A percentile compares a stretch with the other conserved stretches of the same genome.
phyloP scores from a whole-genome alignment of 257 asterid genomes.

The Parsonsia alboflavescens region DNA sequence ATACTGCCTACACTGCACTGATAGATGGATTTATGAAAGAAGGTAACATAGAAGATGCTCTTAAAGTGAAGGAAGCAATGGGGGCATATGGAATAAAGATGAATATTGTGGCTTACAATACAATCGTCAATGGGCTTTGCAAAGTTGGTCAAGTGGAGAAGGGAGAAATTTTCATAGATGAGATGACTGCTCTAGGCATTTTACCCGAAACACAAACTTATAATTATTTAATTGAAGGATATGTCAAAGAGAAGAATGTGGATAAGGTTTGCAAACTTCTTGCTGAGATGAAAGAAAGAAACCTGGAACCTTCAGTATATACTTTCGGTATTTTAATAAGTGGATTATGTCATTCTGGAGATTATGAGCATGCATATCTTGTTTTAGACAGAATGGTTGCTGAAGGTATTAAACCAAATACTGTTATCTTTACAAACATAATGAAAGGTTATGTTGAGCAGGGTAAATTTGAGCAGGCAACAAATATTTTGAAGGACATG shows the following conservation, averaged over 20 bases:
- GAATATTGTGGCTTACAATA: conserved; percentile 56
- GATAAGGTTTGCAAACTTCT: conserved; percentile 55
- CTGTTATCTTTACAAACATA: conserved; percentile 44
- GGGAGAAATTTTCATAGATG: conserved; percentile 45
- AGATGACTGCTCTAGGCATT: conserved; percentile 58
- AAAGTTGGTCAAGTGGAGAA: conserved; percentile 53
- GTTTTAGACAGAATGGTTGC: conserved; percentile 49
- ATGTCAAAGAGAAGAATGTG: conserved; percentile 41
- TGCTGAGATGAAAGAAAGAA: conserved; percentile 61
- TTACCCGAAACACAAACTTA: conserved; percentile 60
- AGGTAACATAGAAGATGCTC: conserved; percentile 58
- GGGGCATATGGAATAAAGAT: conserved; percentile 51
- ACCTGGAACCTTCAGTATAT: conserved; percentile 58
- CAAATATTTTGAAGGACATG: conserved; percentile 52
- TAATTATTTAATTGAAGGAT: conserved; percentile 59
- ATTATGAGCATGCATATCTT: conserved; percentile 46
- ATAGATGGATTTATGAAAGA: conserved; percentile 76
- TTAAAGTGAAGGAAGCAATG: conserved; percentile 56
- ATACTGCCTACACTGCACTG: conserved; percentile 52
- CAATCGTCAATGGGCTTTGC: conserved; percentile 60
- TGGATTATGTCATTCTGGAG: conserved; percentile 53
- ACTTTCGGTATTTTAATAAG: conserved; percentile 54
- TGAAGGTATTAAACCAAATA: conserved; percentile 53
- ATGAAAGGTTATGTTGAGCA: conserved; percentile 54
- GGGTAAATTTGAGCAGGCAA: conserved; percentile 66